A percentile compares a stretch with the other conserved stretches of the same genome.
Conservation (phyloP, 768 basidiomycete genomes). For the Amanita exitialis region DNA sequence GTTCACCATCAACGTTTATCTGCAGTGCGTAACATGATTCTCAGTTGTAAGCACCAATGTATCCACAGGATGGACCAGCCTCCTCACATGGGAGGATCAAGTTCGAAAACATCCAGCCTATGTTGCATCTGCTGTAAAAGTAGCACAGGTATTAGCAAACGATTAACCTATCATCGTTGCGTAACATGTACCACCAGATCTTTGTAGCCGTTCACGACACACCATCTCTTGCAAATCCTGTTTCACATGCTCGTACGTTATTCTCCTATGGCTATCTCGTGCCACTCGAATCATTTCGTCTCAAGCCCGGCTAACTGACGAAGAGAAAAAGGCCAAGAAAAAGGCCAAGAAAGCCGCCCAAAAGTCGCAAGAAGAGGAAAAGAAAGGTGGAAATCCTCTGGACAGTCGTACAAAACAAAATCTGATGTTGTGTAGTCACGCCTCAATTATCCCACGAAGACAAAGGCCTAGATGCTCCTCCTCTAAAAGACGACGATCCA, state of each 20-base stretch:
- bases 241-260: constrained; percentile 27
- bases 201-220: constrained; percentile 65
- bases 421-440: not conserved
- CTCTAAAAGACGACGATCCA: constrained; percentile 73
- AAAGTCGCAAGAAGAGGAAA: constrained; percentile 55
- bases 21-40: constrained; percentile 46
- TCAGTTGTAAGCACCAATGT: constrained; percentile 2
- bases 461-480: constrained; percentile 52
- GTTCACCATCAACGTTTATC: constrained; percentile 77
- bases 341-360: constrained; percentile 76
- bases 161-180: not conserved
- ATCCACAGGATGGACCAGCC: constrained; percentile 27
- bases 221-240: constrained; percentile 43
- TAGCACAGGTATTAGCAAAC: constrained; percentile 44
- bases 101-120: constrained; percentile 74
- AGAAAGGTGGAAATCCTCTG: constrained; percentile 45
- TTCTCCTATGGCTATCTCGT: not conserved
- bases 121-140: constrained; percentile 59
- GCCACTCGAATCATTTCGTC: not conserved
- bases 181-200: constrained; percentile 38
- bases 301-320: constrained; percentile 38
- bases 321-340: constrained; percentile 76
- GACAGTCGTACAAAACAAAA: not conserved
- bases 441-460: constrained; percentile 31
- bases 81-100: constrained; percentile 75